Conservation (phyloP, 805 yeast genomes). For the Pichia exigua region DNA sequence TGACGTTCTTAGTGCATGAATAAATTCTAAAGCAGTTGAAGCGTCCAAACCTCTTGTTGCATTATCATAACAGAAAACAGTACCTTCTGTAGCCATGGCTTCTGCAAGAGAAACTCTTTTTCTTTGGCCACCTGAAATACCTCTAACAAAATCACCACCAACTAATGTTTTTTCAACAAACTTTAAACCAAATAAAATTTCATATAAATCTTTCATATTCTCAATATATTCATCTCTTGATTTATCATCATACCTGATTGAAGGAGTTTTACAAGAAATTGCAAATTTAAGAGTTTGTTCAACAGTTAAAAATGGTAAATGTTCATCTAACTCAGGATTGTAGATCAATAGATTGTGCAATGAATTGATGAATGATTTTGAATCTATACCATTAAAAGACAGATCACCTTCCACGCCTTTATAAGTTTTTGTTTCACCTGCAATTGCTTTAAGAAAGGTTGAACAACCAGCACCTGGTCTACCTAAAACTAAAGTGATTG, state of each 20-base stretch:
- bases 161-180: slow-evolving; percentile 58
- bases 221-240: slow-evolving; percentile 34
- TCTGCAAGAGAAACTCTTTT: slow-evolving; percentile 67
- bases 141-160: slow-evolving; percentile 60
- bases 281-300: slow-evolving; percentile 50
- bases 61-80: slow-evolving; percentile 58
- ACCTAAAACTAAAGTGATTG: slow-evolving; percentile 46
- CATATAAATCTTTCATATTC: slow-evolving; percentile 38
- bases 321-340: slow-evolving; percentile 48
- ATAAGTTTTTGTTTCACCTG: slow-evolving; percentile 38
- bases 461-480: slow-evolving; percentile 63
- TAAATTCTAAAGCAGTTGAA: slow-evolving; percentile 61
- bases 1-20: slow-evolving; percentile 50
- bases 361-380: slow-evolving; percentile 36
- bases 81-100: slow-evolving; percentile 45
- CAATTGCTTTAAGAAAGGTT: slow-evolving; percentile 37
- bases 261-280: slow-evolving; percentile 51
- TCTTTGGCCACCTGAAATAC: slow-evolving; percentile 68
- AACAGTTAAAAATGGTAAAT: slow-evolving; percentile 47
- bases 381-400: slow-evolving; percentile 40
- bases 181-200: slow-evolving; percentile 48
- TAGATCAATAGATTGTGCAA: slow-evolving; percentile 43
- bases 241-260: slow-evolving; percentile 31
- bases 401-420: slow-evolving; percentile 33
- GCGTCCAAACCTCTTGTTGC: slow-evolving; percentile 68